A percentile compares a stretch with the other conserved stretches of the same genome.
Evolutionary conservation across 441 rosid species (phyloP).

Genomic region (Jatropha multifida): DNA sequence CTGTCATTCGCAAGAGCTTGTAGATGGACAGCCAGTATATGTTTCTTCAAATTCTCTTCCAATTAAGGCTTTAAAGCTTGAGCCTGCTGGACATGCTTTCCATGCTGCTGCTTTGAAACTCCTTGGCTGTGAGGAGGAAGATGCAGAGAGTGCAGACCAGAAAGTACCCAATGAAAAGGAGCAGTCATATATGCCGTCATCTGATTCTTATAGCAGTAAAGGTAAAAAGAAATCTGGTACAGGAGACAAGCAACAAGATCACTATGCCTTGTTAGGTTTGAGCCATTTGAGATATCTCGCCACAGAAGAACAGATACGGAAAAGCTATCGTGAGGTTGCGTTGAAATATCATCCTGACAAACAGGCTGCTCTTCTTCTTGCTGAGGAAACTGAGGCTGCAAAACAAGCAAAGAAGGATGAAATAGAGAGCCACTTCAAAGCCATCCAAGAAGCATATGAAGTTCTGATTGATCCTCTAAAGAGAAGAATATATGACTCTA

Average conservation of each 20-base stretch:
- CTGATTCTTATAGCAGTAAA: constrained; percentile 67
- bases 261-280: constrained; percentile 86
- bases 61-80: constrained; percentile 63
- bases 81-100: constrained; percentile 93
- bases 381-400: constrained; percentile 90
- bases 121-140: constrained; percentile 60
- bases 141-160: constrained; percentile 45
- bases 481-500: constrained; percentile 91
- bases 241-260: constrained; percentile 80
- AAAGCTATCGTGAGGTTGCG: constrained; percentile 91
- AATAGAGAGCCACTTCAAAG: constrained; percentile 81
- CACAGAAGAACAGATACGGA: constrained; percentile 93
- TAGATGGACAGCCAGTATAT: constrained; percentile 64
- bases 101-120: constrained; percentile 85
- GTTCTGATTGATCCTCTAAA: constrained; percentile 81
- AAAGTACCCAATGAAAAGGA: constrained; percentile 58
- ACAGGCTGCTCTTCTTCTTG: constrained; percentile 83
- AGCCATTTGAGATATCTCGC: constrained; percentile 92
- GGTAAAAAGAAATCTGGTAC: constrained; percentile 78
- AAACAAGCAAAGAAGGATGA: constrained; percentile 89
- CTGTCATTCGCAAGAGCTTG: constrained; percentile 71
- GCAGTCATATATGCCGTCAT: constrained; percentile 53
- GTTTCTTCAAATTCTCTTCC: constrained; percentile 81
- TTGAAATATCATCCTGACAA: constrained; percentile 93
- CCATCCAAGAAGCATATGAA: constrained; percentile 94